Conservation (phyloP, 2,329 filamentous ascomycete genomes). For the Emericellopsis atlantica region DNA sequence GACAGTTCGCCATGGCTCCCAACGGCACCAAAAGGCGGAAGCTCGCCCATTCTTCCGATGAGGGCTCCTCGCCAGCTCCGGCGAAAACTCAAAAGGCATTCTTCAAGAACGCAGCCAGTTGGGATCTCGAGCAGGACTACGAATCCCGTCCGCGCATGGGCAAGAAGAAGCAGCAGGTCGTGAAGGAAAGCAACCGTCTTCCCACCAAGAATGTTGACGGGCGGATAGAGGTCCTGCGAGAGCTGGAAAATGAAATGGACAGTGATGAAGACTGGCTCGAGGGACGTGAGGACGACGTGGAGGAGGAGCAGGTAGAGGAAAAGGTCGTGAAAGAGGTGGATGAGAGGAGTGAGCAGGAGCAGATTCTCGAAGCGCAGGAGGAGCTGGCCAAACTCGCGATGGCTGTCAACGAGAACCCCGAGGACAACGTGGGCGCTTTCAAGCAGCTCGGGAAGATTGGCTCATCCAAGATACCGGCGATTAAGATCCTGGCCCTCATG, state of each 20-base stretch:
- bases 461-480: conserved; percentile 53
- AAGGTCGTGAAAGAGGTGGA: conserved; percentile 46
- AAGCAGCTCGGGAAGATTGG: conserved; percentile 66
- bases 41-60: conserved; percentile 38
- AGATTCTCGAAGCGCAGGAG: conserved; percentile 81
- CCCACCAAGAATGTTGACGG: conserved; percentile 85
- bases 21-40: conserved; percentile 44
- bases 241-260: conserved; percentile 39
- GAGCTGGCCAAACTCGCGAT: conserved; percentile 76
- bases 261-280: conserved; percentile 54
- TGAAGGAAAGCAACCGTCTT: conserved; percentile 59
- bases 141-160: conserved; percentile 68
- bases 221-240: conserved; percentile 46
- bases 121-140: conserved; percentile 89
- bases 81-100: conserved; percentile 45
- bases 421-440: conserved; percentile 74
- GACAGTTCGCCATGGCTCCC: conserved; percentile 26
- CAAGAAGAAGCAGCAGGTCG: conserved; percentile 64
- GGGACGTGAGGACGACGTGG: conserved; percentile 41
- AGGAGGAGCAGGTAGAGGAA: conserved; percentile 32
- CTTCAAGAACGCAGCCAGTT: conserved; percentile 63
- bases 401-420: conserved; percentile 79
- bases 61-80: conserved; percentile 20
- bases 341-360: conserved; percentile 59
- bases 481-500: conserved; percentile 76